Evolutionary conservation across 2,329 filamentous ascomycete genomes (phyloP).

Genomic region (Aspergillus fumigatus): DNA sequence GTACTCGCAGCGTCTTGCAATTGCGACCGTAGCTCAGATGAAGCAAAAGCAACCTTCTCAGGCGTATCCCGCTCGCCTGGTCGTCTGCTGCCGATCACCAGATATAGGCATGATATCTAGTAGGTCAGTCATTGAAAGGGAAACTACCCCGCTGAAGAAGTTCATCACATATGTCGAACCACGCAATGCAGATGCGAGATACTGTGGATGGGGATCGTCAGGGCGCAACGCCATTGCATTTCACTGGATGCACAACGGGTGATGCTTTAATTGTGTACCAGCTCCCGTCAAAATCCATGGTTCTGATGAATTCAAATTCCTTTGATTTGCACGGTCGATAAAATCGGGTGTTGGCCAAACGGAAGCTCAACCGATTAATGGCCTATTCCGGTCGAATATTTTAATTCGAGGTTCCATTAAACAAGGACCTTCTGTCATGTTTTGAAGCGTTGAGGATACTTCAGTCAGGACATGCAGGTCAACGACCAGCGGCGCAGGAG

Average conservation of each 20-base stretch:
- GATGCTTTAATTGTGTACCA: neutral
- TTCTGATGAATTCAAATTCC: conserved; percentile 49
- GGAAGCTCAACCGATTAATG: conserved; percentile 46
- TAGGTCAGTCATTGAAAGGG: conserved; percentile 7
- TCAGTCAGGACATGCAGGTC: conserved; percentile 26
- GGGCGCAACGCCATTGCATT: neutral
- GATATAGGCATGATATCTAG: conserved; percentile 26
- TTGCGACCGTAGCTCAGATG: too few species aligned
- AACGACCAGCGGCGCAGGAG: conserved; percentile 15
- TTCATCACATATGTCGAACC: neutral
- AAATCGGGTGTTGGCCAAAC: conserved; percentile 56
- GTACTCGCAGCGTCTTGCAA: too few species aligned
- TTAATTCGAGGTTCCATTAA: neutral
- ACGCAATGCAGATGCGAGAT: neutral
- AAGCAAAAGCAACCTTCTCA: too few species aligned
- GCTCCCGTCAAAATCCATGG: conserved; percentile 10
- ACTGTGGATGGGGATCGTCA: too few species aligned
- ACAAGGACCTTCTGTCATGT: conserved; percentile 16
- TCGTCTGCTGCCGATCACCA: too few species aligned
- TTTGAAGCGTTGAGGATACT: conserved; percentile 19
- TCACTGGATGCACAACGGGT: neutral
- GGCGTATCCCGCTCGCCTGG: too few species aligned
- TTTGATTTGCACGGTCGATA: conserved; percentile 52
- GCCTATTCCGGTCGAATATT: conserved; percentile 8
- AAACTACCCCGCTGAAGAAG: neutral